phyloP scores from a whole-genome alignment of 2,329 filamentous ascomycete species.

The Colletotrichum filicis region DNA sequence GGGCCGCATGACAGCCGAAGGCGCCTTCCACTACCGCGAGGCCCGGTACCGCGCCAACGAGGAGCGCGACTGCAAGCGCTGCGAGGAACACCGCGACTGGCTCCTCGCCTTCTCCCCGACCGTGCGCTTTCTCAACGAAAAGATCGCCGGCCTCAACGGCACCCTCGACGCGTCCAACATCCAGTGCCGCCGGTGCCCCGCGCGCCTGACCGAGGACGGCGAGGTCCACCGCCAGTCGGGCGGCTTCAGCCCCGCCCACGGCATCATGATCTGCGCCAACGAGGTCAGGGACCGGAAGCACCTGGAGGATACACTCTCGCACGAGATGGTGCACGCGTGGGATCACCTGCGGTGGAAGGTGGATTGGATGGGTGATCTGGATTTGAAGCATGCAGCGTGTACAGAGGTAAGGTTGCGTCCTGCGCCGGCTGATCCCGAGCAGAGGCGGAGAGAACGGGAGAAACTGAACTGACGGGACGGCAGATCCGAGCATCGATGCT shows the following conservation, averaged over 20 bases:
- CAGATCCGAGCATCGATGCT: slow-evolving; percentile 93
- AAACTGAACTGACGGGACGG: slow-evolving; percentile 31
- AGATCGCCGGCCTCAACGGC: slow-evolving; percentile 83
- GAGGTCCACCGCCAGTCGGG: slow-evolving; percentile 75
- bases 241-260: slow-evolving; percentile 87
- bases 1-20: slow-evolving; percentile 75
- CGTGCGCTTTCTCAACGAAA: slow-evolving; percentile 86
- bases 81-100: slow-evolving; percentile 86
- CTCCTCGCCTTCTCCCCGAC: slow-evolving; percentile 86
- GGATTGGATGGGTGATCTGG: slow-evolving; percentile 76
- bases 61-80: slow-evolving; percentile 80
- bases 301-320: slow-evolving; percentile 91
- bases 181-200: slow-evolving; percentile 81
- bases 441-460: not conserved
- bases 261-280: slow-evolving; percentile 94
- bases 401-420: slow-evolving; percentile 73
- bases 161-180: slow-evolving; percentile 80
- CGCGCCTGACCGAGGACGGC: slow-evolving; percentile 65
- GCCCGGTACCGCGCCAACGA: slow-evolving; percentile 81
- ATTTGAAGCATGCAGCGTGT: slow-evolving; percentile 91
- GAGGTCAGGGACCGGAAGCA: slow-evolving; percentile 83
- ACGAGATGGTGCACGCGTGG: slow-evolving; percentile 98
- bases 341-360: slow-evolving; percentile 94
- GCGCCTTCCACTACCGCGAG: slow-evolving; percentile 80
- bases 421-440: not conserved